Conservation (phyloP, 768 basidiomycete species). For the Austroboletus eburneus region DNA sequence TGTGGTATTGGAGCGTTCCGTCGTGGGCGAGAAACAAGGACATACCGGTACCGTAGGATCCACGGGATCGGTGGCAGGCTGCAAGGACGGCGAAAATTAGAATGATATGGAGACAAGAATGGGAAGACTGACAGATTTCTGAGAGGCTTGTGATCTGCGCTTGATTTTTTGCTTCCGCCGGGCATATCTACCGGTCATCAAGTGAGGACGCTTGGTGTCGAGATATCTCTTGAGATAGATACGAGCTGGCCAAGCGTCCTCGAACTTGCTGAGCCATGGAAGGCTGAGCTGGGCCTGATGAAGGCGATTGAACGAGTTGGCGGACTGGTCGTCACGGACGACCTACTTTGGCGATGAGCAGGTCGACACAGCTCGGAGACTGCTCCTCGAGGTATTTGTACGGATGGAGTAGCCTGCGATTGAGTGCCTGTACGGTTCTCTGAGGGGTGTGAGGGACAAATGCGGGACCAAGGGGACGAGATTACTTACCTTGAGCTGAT, state of each 20-base stretch:
- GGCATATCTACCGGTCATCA: not conserved
- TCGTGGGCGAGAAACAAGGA: conserved; percentile 1
- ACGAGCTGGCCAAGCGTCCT: conserved; percentile 17
- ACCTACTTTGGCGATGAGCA: conserved; percentile 7
- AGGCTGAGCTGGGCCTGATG: conserved; percentile 7
- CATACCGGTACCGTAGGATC: not conserved
- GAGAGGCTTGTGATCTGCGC: not conserved
- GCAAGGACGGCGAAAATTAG: not conserved
- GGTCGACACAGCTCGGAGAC: conserved; percentile 2
- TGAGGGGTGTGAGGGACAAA: no score
- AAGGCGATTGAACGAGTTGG: not conserved
- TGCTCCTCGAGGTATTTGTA: conserved; percentile 20
- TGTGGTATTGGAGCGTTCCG: not conserved
- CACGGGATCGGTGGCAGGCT: not conserved
- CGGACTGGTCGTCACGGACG: not conserved
- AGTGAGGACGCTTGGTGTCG: conserved; percentile 3
- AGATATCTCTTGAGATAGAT: conserved; percentile 21
- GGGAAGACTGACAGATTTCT: not conserved
- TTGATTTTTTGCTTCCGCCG: not conserved
- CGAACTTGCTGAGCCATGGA: conserved; percentile 19
- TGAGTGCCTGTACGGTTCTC: conserved; percentile 7
- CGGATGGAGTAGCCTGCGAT: conserved; percentile 3
- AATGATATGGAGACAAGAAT: not conserved
- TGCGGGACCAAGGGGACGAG: no score
- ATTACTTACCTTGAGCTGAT: conserved; percentile 9